A percentile compares a stretch with the other conserved stretches of the same genome.
Evolutionary conservation across 768 basidiomycete species (phyloP).

Genomic region (Agaricus subrufescens): DNA sequence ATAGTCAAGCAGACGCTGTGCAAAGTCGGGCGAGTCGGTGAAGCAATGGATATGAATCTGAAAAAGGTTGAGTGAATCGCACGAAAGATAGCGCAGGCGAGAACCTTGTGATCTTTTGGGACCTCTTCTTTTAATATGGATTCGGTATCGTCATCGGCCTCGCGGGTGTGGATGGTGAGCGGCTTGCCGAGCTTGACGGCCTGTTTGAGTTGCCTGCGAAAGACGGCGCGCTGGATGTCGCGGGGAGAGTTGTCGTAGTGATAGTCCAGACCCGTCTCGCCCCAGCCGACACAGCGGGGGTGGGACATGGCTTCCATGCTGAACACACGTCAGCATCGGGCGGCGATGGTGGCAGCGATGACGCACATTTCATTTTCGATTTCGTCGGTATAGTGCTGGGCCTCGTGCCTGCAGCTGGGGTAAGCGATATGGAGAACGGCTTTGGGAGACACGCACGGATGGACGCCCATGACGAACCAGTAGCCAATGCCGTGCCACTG

Average conservation of each 20-base stretch:
- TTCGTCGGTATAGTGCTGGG: constrained; percentile 59
- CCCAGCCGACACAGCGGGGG: constrained; percentile 83
- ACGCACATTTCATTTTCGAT: constrained; percentile 68
- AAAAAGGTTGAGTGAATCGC: background rate
- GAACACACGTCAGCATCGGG: background rate
- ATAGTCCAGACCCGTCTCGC: constrained; percentile 85
- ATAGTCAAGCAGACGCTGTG: constrained; percentile 60
- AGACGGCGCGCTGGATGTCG: constrained; percentile 59
- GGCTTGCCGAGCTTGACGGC: constrained; percentile 72
- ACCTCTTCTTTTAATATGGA: constrained; percentile 72
- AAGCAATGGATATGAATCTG: constrained; percentile 89
- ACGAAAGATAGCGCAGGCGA: background rate
- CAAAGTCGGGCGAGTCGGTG: constrained; percentile 77
- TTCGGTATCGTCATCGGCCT: constrained; percentile 82
- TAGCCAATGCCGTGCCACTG: constrained; percentile 72
- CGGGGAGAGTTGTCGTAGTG: constrained; percentile 79
- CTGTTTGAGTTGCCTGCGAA: constrained; percentile 60
- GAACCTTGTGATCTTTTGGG: constrained; percentile 63
- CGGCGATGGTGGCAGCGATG: background rate
- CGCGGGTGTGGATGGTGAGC: constrained; percentile 81
- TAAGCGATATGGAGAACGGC: background rate
- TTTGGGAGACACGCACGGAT: constrained; percentile 47
- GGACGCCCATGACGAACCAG: constrained; percentile 82
- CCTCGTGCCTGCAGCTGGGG: constrained; percentile 54
- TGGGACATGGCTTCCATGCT: constrained; percentile 75